phyloP scores from a whole-genome alignment of 2,329 filamentous ascomycete species.

The Diaporthe amygdali region DNA sequence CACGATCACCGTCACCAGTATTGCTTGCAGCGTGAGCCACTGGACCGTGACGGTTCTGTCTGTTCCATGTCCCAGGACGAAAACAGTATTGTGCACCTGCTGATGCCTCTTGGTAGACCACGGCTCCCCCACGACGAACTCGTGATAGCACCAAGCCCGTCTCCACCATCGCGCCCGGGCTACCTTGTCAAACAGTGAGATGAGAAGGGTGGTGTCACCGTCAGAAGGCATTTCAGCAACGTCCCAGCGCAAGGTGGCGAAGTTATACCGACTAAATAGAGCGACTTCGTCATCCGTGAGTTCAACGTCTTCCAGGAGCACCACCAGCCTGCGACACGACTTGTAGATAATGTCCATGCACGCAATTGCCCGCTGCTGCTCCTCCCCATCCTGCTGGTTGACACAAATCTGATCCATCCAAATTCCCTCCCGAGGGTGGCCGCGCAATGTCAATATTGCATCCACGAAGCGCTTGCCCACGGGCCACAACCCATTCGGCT shows the following conservation, averaged over 20 bases:
- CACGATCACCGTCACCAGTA: background rate
- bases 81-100: background rate
- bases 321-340: background rate
- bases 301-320: background rate
- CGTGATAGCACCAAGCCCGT: background rate
- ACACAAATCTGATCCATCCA: background rate
- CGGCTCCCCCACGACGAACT: background rate
- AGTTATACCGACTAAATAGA: background rate
- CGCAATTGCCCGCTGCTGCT: background rate
- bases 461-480: background rate
- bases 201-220: background rate
- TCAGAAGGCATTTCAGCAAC: fast-evolving
- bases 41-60: background rate
- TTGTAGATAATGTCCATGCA: background rate
- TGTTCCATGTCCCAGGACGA: background rate
- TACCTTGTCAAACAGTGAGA: background rate
- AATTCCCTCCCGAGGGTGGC: background rate
- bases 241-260: background rate
- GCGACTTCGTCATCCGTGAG: background rate
- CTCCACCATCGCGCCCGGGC: background rate
- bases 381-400: fast-evolving
- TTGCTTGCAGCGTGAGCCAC: background rate
- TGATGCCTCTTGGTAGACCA: background rate
- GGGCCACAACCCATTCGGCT: background rate
- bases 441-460: background rate